Percentiles rank a stretch among this genome's conserved stretches.
phyloP scores from a whole-genome alignment of 2,329 filamentous ascomycete species.

The Escovopsis sp. region DNA sequence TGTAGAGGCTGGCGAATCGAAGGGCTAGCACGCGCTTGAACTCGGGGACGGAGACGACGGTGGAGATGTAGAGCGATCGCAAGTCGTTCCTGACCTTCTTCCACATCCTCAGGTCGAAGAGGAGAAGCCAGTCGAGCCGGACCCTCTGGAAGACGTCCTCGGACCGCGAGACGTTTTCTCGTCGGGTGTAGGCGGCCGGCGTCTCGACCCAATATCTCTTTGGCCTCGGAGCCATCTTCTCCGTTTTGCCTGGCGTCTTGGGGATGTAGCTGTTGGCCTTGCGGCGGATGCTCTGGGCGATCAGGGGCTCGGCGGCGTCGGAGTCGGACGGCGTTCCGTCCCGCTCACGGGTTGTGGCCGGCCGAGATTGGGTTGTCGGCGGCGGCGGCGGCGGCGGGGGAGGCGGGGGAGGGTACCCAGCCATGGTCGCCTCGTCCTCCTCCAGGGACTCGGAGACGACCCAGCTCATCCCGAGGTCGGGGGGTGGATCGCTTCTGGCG shows the following conservation, averaged over 20 bases:
- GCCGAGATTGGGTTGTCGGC: constrained; percentile 18
- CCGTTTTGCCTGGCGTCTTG: constrained; percentile 54
- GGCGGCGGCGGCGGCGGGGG: constrained; percentile 43
- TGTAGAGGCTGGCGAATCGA: constrained; percentile 90
- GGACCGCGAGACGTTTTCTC: constrained; percentile 48
- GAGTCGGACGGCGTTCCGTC: constrained; percentile 58
- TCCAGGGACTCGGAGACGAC: constrained; percentile 48
- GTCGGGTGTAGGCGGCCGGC: constrained; percentile 51
- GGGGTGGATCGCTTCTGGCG: constrained; percentile 26
- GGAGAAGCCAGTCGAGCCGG: constrained; percentile 80
- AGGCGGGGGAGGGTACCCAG: constrained; percentile 52
- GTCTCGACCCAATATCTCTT: constrained; percentile 78
- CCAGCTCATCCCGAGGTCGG: constrained; percentile 35
- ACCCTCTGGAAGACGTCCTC: constrained; percentile 85
- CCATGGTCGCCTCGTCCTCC: constrained; percentile 61
- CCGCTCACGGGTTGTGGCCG: constrained; percentile 29
- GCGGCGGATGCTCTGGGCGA: constrained; percentile 43
- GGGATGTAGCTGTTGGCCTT: constrained; percentile 61
- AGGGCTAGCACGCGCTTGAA: constrained; percentile 91
- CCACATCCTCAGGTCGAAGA: constrained; percentile 93
- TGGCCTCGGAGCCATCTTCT: constrained; percentile 39
- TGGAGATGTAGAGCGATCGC: constrained; percentile 87
- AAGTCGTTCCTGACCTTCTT: constrained; percentile 86
- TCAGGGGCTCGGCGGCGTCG: constrained; percentile 49
- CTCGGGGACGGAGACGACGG: constrained; percentile 84